Evolutionary conservation across 2,329 filamentous ascomycete species (phyloP).

Genomic region (Boeremia lycopersici): DNA sequence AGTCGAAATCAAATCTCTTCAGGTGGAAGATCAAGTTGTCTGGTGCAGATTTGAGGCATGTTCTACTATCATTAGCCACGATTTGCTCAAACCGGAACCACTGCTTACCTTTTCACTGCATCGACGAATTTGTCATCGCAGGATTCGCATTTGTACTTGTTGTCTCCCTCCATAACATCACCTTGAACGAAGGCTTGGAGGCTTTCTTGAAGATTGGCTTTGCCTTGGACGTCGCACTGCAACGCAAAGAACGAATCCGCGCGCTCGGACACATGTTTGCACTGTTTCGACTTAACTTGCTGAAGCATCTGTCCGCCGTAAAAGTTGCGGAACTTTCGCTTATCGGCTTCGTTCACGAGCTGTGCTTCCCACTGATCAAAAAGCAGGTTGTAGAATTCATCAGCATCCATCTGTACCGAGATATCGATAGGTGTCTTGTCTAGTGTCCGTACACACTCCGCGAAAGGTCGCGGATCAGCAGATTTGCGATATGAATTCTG

Average conservation of each 20-base stretch:
- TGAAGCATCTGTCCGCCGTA: constrained; percentile 92
- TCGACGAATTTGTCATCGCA: constrained; percentile 85
- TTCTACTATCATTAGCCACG: constrained; percentile 55
- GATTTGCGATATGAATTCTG: constrained; percentile 79
- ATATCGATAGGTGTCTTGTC: constrained; percentile 85
- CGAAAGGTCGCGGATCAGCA: constrained; percentile 74
- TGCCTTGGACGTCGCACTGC: constrained; percentile 95
- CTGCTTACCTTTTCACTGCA: constrained; percentile 77
- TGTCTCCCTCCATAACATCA: constrained; percentile 96
- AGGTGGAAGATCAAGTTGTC: constrained; percentile 95
- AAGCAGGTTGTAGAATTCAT: constrained; percentile 94
- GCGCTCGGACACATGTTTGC: constrained; percentile 88
- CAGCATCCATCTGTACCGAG: constrained; percentile 93
- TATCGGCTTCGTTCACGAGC: constrained; percentile 70
- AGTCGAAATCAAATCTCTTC: constrained; percentile 84
- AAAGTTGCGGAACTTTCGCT: constrained; percentile 76
- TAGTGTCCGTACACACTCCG: constrained; percentile 78
- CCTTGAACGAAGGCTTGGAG: constrained; percentile 94
- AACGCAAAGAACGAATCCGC: constrained; percentile 92
- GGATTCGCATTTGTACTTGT: constrained; percentile 95
- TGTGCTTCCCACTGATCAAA: constrained; percentile 91
- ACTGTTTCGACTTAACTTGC: constrained; percentile 94
- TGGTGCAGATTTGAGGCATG: constrained; percentile 89
- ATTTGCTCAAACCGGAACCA: background rate
- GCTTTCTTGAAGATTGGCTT: constrained; percentile 81